phyloP scores from a whole-genome alignment of 1,284 basidiomycete species.

The Meira miltonrushii region DNA sequence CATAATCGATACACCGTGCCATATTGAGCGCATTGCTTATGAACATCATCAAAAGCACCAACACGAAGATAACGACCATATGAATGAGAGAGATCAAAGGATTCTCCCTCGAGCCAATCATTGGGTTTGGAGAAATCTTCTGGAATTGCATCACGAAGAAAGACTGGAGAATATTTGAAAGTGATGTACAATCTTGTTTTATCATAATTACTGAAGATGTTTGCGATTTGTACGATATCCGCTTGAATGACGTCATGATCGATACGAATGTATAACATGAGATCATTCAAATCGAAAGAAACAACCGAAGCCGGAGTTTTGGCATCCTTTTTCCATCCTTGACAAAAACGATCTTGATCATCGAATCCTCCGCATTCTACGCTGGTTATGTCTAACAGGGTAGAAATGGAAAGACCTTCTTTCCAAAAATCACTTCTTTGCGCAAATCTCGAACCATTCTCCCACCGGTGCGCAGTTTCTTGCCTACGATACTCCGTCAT shows the following conservation, averaged over 20 bases:
- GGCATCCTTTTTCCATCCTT: background rate
- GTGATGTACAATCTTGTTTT: background rate
- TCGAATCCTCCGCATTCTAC: constrained; percentile 3
- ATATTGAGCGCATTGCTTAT: constrained; percentile 1
- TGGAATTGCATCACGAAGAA: background rate
- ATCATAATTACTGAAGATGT: background rate
- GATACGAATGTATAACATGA: background rate
- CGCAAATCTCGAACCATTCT: no score
- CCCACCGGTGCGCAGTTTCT: no score
- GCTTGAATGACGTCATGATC: constrained; percentile 9
- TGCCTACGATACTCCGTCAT: no score
- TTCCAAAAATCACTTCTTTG: no score
- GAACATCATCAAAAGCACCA: background rate
- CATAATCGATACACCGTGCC: background rate
- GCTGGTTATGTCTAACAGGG: background rate
- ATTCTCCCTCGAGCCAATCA: background rate
- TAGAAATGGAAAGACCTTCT: no score
- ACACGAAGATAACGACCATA: background rate
- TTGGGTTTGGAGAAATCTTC: background rate
- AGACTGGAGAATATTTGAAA: background rate
- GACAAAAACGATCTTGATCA: background rate
- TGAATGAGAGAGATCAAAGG: background rate
- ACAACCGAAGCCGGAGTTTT: background rate
- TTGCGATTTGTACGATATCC: background rate
- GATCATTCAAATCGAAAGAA: constrained; percentile 6